Evolutionary conservation across 164 flowering plant species (phyloP), one percentile per base, ranked within the genome.

Genomic region (Magnolia officinalis): DNA sequence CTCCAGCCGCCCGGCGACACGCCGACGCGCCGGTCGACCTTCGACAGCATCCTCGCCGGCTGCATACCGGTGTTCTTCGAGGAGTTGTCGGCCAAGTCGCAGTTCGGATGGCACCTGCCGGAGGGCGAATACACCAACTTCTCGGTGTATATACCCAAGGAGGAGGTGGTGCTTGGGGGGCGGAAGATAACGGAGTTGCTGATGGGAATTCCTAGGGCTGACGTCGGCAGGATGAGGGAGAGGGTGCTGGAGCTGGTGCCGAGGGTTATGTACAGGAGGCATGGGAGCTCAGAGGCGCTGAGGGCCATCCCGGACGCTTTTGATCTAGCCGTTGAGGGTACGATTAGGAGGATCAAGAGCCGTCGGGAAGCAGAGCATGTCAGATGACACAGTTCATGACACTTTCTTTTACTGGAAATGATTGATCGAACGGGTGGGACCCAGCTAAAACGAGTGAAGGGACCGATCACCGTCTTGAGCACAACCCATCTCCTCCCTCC

Each of bases 51-150:
- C 9, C 59, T 92, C 2, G 98, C 98, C 0, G 99, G 98, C 1
- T 96, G 99, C 71, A 90, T 96, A 9, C 99, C 99, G 2, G 99
- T 96, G 19, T 96, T 96, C 89, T 96, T 96, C 51, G 98, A 96
- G 83, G 97, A 94, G 9, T 77, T 70, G 19, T 87, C 96, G 1
- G 98, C 98, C 0, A 90, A 80, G 73, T 26, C 80, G 51, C 99
- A 96, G 81, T 96, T 84, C 77, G 76, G 77, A 19, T 96, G 99
- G 99, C 99, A 96, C 72, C 52, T 96, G 82, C 94, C 91, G 10
- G 87, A 81, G 81, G 87, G 85, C 0, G 73, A 84, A 70, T 96
- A 79, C 61, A 80, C 24, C 13, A 89, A 88, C 51, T 94, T 96
- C 77, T 89, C 99, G 3, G 98, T 96, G 50, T 87, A 80, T 19